Conservation (phyloP, 1,284 basidiomycete genomes). For the Ceratobasidium sp. region DNA sequence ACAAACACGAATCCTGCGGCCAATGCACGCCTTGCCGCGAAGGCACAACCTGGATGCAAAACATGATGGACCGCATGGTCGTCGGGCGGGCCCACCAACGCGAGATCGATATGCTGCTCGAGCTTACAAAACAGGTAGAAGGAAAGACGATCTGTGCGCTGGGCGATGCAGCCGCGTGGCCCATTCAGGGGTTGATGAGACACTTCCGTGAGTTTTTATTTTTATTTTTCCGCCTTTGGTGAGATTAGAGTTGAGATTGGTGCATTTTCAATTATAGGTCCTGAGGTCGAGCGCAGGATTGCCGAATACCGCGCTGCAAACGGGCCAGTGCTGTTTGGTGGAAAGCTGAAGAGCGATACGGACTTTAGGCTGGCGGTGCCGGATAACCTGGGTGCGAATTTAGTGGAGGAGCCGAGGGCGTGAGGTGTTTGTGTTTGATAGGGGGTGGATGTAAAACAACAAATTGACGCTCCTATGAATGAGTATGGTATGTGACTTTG, state of each 20-base stretch:
- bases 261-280: constrained; percentile 58
- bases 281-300: constrained; percentile 91
- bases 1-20: constrained; percentile 99
- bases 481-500: too few species aligned
- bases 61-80: constrained; percentile 96
- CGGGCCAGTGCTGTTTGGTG: constrained; percentile 92
- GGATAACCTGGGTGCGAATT: constrained; percentile 79
- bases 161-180: constrained; percentile 98
- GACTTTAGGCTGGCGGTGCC: constrained; percentile 82
- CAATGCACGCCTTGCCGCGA: constrained; percentile 98
- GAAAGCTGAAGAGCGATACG: constrained; percentile 78
- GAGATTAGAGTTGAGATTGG: not conserved
- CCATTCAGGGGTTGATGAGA: constrained; percentile 95
- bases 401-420: constrained; percentile 56
- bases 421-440: not conserved
- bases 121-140: constrained; percentile 91
- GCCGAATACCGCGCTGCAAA: constrained; percentile 80
- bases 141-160: constrained; percentile 96
- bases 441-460: not conserved
- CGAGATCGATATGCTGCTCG: constrained; percentile 97
- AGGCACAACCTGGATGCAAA: constrained; percentile 98
- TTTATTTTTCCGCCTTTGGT: not conserved
- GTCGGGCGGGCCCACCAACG: constrained; percentile 90
- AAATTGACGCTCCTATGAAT: too few species aligned
- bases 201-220: constrained; percentile 79